Conservation (phyloP, 2,329 filamentous ascomycete genomes). For the Pyricularia pennisetigena region DNA sequence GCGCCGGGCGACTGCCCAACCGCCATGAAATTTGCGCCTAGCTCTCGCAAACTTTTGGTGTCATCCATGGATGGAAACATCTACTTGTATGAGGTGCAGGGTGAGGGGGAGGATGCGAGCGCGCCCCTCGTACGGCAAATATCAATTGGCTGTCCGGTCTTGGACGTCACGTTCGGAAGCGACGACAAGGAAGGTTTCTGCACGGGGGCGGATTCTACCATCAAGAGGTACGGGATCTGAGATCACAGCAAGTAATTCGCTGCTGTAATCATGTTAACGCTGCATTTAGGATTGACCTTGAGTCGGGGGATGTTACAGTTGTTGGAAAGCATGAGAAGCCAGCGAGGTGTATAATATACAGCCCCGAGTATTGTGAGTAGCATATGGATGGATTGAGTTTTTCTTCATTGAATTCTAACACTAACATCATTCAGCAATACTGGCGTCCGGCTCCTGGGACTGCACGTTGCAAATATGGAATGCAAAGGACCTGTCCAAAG, state of each 20-base stretch:
- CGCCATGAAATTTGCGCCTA: slow-evolving; percentile 73
- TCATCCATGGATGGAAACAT: slow-evolving; percentile 91
- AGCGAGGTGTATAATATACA: slow-evolving; percentile 79
- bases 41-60: slow-evolving; percentile 69
- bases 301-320: slow-evolving; percentile 60
- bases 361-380: slow-evolving; percentile 53
- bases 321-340: slow-evolving; percentile 71
- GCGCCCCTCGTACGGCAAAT: slow-evolving; percentile 62
- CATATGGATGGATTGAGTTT: not conserved
- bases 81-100: slow-evolving; percentile 73
- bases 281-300: slow-evolving; percentile 49
- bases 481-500: slow-evolving; percentile 37
- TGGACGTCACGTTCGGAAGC: slow-evolving; percentile 85
- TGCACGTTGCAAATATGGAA: slow-evolving; percentile 79
- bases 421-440: slow-evolving; percentile 39
- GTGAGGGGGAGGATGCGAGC: slow-evolving; percentile 41
- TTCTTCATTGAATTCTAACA: not conserved
- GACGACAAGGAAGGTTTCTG: slow-evolving; percentile 77
- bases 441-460: slow-evolving; percentile 92
- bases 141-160: slow-evolving; percentile 73
- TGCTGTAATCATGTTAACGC: not conserved
- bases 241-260: too few species aligned
- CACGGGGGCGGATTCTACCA: slow-evolving; percentile 78
- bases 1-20: slow-evolving; percentile 84
- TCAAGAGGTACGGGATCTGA: slow-evolving; percentile 50